Conservation (phyloP, 129 eudicot genomes). For the Gnaphalium uliginosum region DNA sequence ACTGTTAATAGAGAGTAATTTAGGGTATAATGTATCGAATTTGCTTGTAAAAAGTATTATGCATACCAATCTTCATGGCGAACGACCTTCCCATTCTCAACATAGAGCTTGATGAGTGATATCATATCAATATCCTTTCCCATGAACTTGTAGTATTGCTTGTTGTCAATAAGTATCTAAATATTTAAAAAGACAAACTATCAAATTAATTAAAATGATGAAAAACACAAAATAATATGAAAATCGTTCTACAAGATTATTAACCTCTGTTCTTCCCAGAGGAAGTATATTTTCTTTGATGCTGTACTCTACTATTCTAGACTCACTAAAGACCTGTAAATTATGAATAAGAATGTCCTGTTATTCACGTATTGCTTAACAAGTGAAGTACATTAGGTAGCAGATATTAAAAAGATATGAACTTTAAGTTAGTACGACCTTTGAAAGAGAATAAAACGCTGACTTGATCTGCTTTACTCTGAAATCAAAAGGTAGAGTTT, state of each 20-base stretch:
- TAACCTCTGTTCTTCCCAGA: conserved; percentile 74
- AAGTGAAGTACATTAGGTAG: not conserved
- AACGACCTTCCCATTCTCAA: conserved; percentile 71
- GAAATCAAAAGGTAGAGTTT: conserved; percentile 28
- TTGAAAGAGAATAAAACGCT: conserved; percentile 75
- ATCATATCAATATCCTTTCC: conserved; percentile 75
- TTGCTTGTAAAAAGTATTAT: not conserved
- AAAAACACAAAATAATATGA: not conserved
- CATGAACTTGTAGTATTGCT: conserved; percentile 73
- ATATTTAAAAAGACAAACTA: not conserved
- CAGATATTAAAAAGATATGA: not conserved
- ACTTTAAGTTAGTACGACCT: conserved; percentile 40
- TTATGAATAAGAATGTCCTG: not conserved
- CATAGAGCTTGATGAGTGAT: conserved; percentile 70
- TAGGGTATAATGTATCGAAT: not conserved
- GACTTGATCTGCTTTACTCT: conserved; percentile 89
- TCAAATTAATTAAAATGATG: not conserved
- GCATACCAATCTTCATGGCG: conserved; percentile 83
- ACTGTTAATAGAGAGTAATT: not conserved
- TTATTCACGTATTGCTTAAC: not conserved
- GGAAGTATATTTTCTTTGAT: conserved; percentile 57
- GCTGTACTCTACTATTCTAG: conserved; percentile 71
- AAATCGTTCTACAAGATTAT: conserved; percentile 3
- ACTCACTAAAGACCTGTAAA: conserved; percentile 69
- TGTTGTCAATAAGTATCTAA: conserved; percentile 79